Base-by-base conservation (phyloP, 139 green algal genomes). In the Astrephomene gubernaculifera region DNA sequence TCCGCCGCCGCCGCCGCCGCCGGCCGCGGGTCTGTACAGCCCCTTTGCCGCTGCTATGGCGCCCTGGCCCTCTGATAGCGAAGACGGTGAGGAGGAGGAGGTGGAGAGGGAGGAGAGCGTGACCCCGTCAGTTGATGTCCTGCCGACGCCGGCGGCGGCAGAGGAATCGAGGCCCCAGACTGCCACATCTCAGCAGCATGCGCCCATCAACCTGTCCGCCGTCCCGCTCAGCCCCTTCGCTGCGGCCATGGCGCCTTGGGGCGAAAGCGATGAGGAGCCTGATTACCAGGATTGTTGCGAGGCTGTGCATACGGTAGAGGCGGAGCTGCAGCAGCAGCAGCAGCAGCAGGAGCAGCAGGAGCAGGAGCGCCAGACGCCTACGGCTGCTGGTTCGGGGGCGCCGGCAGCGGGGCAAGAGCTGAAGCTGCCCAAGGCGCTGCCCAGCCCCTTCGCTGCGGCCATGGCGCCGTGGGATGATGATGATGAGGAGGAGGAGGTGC, bases 371-470 rank as follows among this genome's bases (percentile, higher is more conserved):
- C n/a, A n/a, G n/a, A n/a, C n/a, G n/a, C n/a, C n/a, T n/a, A n/a
- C n/a, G n/a, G n/a, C n/a, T n/a, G n/a, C n/a, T n/a, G n/a, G n/a
- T n/a, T n/a, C n/a, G 57, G 57, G 14, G 9, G 5, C 9, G 57
- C 5, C 57, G 57, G 57, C 57, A n/a, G 57, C 57, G 57, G 57
- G 5, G 57, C 21, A 9, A 24, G 25, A 12, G 43, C 31, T 63
- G 27, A 61, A 78, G 41, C 52, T 67, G 45, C 71, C 45, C 5
- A 10, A 7, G 6, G 71, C 17, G 31, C 73, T 81, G 73, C 33
- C 33, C 1, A 67, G 43, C 27, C 73, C 73, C 1, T 81, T 81
- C 54, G 73, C 73, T 25, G 73, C 73, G 53, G 73, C 73, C 21
- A 81, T 81, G 73, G 73, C 25, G 52, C 73, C 73, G 33, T 69